Percentiles rank a stretch among this genome's conserved stretches.
Conservation (phyloP, 2,329 filamentous ascomycete species). For the Neonectria ditissima region DNA sequence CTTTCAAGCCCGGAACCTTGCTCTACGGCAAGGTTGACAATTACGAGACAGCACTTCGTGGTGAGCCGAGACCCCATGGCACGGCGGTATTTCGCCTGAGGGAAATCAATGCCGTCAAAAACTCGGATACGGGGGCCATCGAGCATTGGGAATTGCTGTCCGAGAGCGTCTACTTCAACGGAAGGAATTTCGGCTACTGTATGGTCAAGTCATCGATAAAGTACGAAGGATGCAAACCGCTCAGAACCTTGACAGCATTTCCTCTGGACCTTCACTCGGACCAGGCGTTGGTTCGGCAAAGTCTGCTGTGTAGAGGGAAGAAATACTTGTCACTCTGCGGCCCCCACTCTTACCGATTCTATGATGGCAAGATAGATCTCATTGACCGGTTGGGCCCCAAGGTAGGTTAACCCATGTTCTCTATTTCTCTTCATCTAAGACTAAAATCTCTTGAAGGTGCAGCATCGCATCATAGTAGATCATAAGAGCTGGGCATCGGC, state of each 20-base stretch:
- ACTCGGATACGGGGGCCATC: too few relatives aligned
- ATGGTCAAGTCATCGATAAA: background rate
- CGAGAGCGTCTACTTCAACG: background rate
- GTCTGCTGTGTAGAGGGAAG: background rate
- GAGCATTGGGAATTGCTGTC: too few relatives aligned
- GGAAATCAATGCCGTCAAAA: background rate
- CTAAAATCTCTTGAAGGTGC: background rate
- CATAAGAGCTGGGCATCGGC: background rate
- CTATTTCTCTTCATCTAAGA: background rate
- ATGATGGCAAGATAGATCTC: background rate
- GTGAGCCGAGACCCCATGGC: too few relatives aligned
- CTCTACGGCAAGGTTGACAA: background rate
- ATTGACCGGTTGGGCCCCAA: too few relatives aligned
- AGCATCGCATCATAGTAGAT: slow-evolving; percentile 10
- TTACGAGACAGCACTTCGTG: too few relatives aligned
- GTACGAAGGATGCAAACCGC: background rate
- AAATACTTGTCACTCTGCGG: slow-evolving; percentile 1
- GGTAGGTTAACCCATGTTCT: background rate
- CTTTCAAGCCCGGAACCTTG: background rate
- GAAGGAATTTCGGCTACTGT: background rate
- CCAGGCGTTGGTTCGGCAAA: background rate
- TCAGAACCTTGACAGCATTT: background rate
- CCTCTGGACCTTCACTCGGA: slow-evolving; percentile 3
- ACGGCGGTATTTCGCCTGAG: background rate
- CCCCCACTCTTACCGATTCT: background rate